Evolutionary conservation across 331 rosid genomes (phyloP).

Genomic region (Telfairia occidentalis): DNA sequence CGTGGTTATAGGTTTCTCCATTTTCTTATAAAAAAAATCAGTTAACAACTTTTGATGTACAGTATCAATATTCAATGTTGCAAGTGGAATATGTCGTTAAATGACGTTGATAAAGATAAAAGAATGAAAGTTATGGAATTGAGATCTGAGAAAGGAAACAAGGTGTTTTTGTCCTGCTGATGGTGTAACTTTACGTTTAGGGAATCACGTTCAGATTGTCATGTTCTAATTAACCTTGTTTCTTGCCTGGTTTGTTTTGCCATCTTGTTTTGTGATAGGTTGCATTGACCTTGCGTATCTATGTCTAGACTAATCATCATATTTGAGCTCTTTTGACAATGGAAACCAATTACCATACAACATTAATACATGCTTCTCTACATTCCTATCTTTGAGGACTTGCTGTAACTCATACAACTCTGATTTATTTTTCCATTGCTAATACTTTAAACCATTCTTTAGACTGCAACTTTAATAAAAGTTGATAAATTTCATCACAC

Average conservation of each 20-base stretch:
- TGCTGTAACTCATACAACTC: no score
- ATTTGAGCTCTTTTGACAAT: conserved; percentile 5
- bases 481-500: not conserved
- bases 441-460: not conserved
- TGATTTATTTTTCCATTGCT: not conserved
- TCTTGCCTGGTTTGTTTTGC: not conserved
- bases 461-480: not conserved
- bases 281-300: not conserved
- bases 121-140: not conserved
- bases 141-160: not conserved
- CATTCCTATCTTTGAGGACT: no score
- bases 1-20: no score
- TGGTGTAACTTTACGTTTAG: not conserved
- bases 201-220: not conserved
- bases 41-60: not conserved
- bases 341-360: not conserved
- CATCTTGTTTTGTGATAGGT: not conserved
- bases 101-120: not conserved
- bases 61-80: not conserved
- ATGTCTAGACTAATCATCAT: not conserved
- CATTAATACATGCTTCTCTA: no score
- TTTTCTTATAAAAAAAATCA: no score
- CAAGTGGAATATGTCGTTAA: not conserved
- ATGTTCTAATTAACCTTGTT: not conserved
- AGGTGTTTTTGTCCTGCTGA: not conserved